Base-by-base conservation (phyloP, 306 rosid species). In the Glycine tomentella region DNA sequence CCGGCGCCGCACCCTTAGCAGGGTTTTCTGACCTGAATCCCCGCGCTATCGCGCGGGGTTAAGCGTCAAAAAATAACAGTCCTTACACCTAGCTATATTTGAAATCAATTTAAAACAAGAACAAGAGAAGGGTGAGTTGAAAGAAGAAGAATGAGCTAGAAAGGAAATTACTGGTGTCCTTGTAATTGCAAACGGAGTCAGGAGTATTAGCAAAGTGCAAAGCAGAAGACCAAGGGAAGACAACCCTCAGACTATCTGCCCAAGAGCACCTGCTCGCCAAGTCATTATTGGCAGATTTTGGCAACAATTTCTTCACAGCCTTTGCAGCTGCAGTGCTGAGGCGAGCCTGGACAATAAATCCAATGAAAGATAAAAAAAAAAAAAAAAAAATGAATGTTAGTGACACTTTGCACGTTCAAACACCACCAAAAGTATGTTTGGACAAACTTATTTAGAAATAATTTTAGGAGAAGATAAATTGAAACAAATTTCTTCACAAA, bases 131-230 rank as follows among this genome's bases (percentile, higher is more conserved):
- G 53, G n/a, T 3, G 16, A 51, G 20, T 53, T 15, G 61, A 55
- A 36, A 25, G 31, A 25, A 57, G 36, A 57, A 15, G 61, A 55
- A 57, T 3, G 13, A 31, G 20, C 20, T 20, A 20, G 33, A 56
- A 16, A 56, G 61, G 40, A 50, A 84, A 80, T 72, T 78, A 92
- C 98, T 91, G 3, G 16, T 25, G 46, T 87, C 73, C 33, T 87
- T 73, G 84, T 84, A 94, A 16, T 25, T 82, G 87, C 98, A 94
- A 20, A 85, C 84, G 7, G 49, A 17, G 1, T 94, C 91, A 7
- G 97, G 98, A 82, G 97, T 94, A 74, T 94, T 74, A 36, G 91
- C 83, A 80, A 48, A 94, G 75, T 94, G 98, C 77, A 94, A 90
- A 31, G 97, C 79, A 65, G 97, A 73, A 4, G 98, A 92, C 98